These are phyloP conservation scores for Wallacemonas sp. DNA, from an alignment of 208 protist species.

Conservation along the genomic window DNA sequence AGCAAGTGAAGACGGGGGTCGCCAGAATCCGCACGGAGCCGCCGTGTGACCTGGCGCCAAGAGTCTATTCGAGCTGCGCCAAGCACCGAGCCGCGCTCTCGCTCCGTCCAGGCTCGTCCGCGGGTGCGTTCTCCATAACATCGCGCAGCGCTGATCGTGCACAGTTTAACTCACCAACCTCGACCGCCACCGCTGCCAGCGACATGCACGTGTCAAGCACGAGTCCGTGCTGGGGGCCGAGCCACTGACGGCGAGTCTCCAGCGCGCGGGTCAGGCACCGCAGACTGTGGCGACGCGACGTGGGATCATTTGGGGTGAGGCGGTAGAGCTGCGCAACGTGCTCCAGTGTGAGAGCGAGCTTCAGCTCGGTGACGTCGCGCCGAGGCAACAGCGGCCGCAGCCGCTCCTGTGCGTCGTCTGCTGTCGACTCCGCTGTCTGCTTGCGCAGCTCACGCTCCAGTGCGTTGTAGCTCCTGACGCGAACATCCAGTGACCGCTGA, in stretches of 20 bases:
- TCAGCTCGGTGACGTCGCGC: conserved; percentile 34
- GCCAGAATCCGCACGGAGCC: too few species aligned
- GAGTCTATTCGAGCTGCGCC: neutral
- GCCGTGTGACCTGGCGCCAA: too few species aligned
- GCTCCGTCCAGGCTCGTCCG: neutral
- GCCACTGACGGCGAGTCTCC: conserved; percentile 27
- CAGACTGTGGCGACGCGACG: neutral
- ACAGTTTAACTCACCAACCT: conserved; percentile 23
- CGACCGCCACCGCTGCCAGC: conserved; percentile 33
- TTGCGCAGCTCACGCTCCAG: neutral
- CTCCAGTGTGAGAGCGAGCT: conserved; percentile 61
- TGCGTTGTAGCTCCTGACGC: conserved; percentile 9
- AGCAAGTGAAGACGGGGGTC: neutral
- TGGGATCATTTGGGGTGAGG: conserved; percentile 7
- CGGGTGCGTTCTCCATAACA: neutral
- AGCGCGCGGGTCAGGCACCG: conserved; percentile 11
- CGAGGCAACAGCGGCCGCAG: conserved; percentile 1
- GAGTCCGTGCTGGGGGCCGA: conserved; percentile 47
- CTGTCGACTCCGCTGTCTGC: neutral
- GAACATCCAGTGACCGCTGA: conserved; percentile 30
- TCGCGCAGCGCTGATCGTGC: conserved; percentile 11
- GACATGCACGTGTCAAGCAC: conserved; percentile 20
- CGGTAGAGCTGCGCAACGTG: conserved; percentile 65
- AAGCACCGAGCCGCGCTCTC: neutral
- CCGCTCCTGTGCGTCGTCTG: too few species aligned